Evolutionary conservation across 331 rosid species (phyloP), one percentile per base, ranked within the genome.

Genomic region (Quercus tomentella): DNA sequence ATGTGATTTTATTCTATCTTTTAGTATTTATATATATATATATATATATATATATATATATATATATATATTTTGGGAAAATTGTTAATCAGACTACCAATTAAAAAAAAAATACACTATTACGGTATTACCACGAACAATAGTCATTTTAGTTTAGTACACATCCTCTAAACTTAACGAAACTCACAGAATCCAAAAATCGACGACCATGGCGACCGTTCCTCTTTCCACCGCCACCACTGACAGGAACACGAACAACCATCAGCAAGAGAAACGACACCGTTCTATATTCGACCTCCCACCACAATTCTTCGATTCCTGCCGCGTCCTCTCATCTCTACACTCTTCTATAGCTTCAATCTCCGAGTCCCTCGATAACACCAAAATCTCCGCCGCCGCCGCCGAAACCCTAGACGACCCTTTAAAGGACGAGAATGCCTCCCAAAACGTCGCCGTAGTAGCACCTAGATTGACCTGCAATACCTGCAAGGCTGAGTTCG

Each of bases 401-500:
- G 56, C 22, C 28, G 73, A 74, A 87, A 76, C 66, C 73, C 76
- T 84, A 20, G 74, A 78, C 60, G 84, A 60, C 2, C 28, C 71
- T n/a, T 76, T 80, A 60, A 71, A 73, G 74, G 72, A 86, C 77
- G 82, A 33, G 21, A 83, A 82, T 52, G 79, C 33, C 74, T 33
- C 73, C 82, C 83, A 72, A 77, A 81, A 85, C 82, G 79, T 62
- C 70, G 84, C 54, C 83, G 76, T 82, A 60, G 83, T 86, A 2
- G 74, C 76, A 1, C 70, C 87, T 15, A 87, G 97, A 82, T 84
- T 70, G 88, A 91, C 97, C 76, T 95, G 99, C 92, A 86, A 95
- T 72, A 95, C 86, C 60, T 95, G 99, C 84, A 86, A 90, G 86
- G 87, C 86, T 51, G 94, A 93, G 76, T 95, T 95, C 85, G 96